Evolutionary conservation across 495 filamentous ascomycete species (phyloP), one percentile per base, ranked within the genome.

Genomic region (Aspergillus conjunctus): DNA sequence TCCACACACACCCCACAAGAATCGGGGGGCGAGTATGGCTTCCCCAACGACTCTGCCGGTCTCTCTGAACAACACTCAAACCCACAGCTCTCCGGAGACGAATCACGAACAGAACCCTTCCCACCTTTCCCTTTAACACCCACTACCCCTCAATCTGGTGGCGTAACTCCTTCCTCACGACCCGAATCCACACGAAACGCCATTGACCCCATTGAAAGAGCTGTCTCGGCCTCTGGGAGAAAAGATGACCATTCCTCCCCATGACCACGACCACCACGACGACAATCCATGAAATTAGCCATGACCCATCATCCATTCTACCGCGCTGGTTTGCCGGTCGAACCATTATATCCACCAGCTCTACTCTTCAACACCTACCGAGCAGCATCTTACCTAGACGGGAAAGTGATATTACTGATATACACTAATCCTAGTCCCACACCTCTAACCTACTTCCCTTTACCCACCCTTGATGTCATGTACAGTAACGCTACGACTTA

Each of bases 21-120:
- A 33, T 50, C 59, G 32, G 49, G 52, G 55, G 60, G 54, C 20
- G 62, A 66, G 56, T 33, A 58, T 22, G 41, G 53, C 4, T 30
- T 54, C 26, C 17, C 52, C 8, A 26, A 50, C 9, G 20, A 52
- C 31, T 58, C 39, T 34, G 60, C 34, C 18, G 65, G 11, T n/a
- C n/a, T 43, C 20, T 32, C 52, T 39, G 30, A 54, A 46, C 43
- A 63, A n/a, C 60, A 66, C 12, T 65, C 66, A 9, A 62, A 60
- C 32, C 60, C 52, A 26, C 63, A 33, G 33, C 59, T 59, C n/a
- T 63, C 64, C 7, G 58, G 43, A 6, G 62, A 74, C n/a, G 55
- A 65, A 22, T 63, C 59, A 22, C 70, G 66, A 58, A 69, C 63
- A 17, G 76, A 79, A 31, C 74, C 74, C 4, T 79, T 79, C 52